Base-by-base conservation (phyloP, 768 basidiomycete genomes). In the Collybia sordida region DNA sequence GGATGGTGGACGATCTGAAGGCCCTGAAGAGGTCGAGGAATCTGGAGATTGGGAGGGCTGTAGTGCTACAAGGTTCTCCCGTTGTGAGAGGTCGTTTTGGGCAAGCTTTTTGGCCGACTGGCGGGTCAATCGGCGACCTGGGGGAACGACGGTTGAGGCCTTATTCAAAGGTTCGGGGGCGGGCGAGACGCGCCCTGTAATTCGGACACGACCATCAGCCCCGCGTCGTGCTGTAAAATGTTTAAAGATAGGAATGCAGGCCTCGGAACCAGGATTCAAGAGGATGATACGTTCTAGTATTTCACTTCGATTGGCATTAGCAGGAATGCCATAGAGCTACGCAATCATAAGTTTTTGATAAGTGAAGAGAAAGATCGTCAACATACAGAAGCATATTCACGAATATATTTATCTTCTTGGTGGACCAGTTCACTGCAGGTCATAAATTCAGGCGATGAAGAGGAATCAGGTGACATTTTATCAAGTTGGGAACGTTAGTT, bases 331-430 rank as follows among this genome's bases (percentile, higher is more conserved):
- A 24, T 47, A 35, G 45, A 36, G 36, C 31, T 41, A 21, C 17
- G 7, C 34, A 38, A 25, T 24, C 8, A 21, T 35, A 21, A 50
- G 19, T 31, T n/a, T 38, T 54, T n/a, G 42, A 45, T 14, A 34
- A 11, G 12, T 19, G n/a, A 17, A 28, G 44, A 14, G 27, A 44
- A 15, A 40, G 31, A 6, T 3, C 14, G 25, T 17, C 23, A 18
- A 50, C 53, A 28, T 19, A 51, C 53, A 2, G 28, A 21, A 34
- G 49, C 49, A 38, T 54, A 54, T 36, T 49, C 45, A 9, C 40
- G 43, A 25, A 54, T 50, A 43, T 49, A 40, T 28, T 44, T 40
- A 14, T 43, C 41, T 2, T 45, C 53, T 40, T 55, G 53, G 15
- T 40, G 41, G 37, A 55, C 47, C 36, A 47, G 35, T 22, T 55